Conservation (phyloP, 83 land plant genomes). For the Diphasiastrum complanatum region DNA sequence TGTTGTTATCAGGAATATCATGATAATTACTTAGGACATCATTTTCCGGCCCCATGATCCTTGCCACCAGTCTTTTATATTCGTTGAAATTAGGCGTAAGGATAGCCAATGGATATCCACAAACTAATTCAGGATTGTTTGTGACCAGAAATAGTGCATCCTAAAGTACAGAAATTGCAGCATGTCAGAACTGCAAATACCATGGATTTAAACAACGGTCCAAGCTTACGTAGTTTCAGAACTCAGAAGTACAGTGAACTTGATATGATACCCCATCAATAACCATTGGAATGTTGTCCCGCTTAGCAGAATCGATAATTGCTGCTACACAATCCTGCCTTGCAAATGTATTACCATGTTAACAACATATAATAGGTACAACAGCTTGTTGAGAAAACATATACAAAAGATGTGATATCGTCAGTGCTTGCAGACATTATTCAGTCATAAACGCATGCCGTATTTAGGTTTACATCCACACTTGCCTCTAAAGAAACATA, state of each 20-base stretch:
- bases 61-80: constrained; percentile 80
- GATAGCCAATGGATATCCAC: constrained; percentile 69
- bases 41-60: constrained; percentile 35
- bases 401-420: no score
- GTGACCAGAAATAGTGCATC: constrained; percentile 95
- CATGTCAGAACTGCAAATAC: constrained; percentile 5
- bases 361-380: background rate
- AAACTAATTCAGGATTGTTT: constrained; percentile 65
- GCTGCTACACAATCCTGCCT: constrained; percentile 78
- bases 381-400: no score
- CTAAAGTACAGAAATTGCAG: constrained; percentile 29
- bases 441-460: no score
- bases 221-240: background rate
- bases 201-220: background rate
- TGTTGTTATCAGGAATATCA: constrained; percentile 51
- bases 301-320: constrained; percentile 60
- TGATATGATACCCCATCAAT: constrained; percentile 75
- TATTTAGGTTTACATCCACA: no score
- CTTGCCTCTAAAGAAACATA: no score
- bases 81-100: constrained; percentile 89
- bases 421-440: no score
- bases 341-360: background rate
- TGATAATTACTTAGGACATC: constrained; percentile 10
- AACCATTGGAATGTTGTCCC: constrained; percentile 61
- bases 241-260: background rate